Conservation (phyloP, 345 rosid species). For the Anastatica hierochuntica region DNA sequence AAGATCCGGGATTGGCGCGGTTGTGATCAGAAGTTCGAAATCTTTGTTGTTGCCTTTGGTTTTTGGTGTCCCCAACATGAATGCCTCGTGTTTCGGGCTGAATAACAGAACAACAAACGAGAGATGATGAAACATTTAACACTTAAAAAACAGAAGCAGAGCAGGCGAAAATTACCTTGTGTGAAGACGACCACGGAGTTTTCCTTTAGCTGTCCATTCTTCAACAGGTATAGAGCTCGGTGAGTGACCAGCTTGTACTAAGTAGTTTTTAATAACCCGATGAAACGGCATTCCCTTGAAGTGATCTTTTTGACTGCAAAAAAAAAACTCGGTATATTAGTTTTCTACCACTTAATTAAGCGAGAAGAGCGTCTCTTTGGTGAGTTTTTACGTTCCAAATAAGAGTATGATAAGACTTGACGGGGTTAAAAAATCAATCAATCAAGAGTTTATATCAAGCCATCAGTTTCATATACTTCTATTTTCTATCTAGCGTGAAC, state of each 20-base stretch:
- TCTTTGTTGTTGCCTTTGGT: conserved; percentile 38
- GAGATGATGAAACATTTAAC: neutral
- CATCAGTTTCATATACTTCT: neutral
- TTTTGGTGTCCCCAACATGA: conserved; percentile 72
- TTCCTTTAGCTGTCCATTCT: conserved; percentile 75
- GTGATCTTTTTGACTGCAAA: conserved; percentile 68
- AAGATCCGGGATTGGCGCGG: conserved; percentile 81
- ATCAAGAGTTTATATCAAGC: too few relatives aligned
- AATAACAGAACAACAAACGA: neutral
- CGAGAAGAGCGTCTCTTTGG: too few relatives aligned
- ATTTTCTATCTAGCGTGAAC: neutral
- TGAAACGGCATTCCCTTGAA: conserved; percentile 80
- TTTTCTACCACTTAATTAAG: too few relatives aligned
- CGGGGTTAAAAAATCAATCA: too few relatives aligned
- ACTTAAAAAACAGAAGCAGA: neutral
- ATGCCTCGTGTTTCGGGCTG: conserved; percentile 81
- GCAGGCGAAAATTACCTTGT: conserved; percentile 36
- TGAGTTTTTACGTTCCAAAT: too few relatives aligned
- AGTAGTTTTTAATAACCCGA: conserved; percentile 72
- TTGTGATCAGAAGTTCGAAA: conserved; percentile 66
- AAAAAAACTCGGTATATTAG: neutral
- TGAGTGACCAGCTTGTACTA: conserved; percentile 75
- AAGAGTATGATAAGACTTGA: too few relatives aligned
- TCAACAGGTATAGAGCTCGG: conserved; percentile 47
- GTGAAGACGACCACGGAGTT: conserved; percentile 52